These are phyloP conservation scores for Prunus fruticosa DNA, from an alignment of 306 rosid genomes.

Conservation along the genomic window DNA sequence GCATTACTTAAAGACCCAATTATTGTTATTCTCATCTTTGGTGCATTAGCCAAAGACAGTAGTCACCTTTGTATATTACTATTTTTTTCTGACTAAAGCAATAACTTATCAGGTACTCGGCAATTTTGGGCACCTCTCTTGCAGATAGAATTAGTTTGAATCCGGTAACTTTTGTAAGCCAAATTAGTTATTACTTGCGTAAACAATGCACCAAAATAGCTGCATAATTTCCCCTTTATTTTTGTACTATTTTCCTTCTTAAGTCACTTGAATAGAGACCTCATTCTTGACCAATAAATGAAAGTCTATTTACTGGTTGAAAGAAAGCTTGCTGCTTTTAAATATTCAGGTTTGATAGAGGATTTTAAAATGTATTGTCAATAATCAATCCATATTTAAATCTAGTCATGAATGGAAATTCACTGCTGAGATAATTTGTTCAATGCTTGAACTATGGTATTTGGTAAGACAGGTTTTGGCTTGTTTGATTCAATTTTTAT, in stretches of 20 bases:
- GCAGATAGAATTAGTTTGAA: constrained; percentile 59
- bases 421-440: neutral
- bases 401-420: neutral
- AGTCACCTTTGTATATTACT: constrained; percentile 9
- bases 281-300: neutral
- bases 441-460: neutral
- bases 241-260: neutral
- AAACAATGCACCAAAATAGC: neutral
- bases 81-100: constrained; percentile 6
- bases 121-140: constrained; percentile 85
- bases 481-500: neutral
- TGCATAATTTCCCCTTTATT: neutral
- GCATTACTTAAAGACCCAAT: neutral
- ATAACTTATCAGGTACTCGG: constrained; percentile 74
- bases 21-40: neutral
- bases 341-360: neutral
- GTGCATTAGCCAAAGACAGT: neutral
- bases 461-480: neutral
- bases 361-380: neutral
- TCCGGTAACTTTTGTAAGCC: constrained; percentile 46
- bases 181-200: neutral
- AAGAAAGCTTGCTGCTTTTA: neutral
- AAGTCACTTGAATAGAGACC: neutral
- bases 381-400: neutral
- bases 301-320: neutral